Base-by-base conservation (phyloP, 2,329 filamentous ascomycete genomes). In the Talaromyces sp. region DNA sequence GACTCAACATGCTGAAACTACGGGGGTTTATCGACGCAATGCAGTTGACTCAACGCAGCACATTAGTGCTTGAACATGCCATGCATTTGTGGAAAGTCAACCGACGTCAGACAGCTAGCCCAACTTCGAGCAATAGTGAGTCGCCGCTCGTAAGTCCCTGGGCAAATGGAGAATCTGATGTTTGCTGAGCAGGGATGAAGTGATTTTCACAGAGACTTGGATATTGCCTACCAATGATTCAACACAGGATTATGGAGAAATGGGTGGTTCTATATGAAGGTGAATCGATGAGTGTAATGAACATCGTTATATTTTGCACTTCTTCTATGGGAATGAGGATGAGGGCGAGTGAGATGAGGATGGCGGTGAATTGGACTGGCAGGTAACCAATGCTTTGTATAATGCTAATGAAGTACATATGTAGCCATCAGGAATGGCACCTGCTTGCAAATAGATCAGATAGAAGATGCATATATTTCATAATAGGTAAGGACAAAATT, bases 1-100 rank as follows among this genome's bases (percentile, higher is more conserved):
- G 13, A 54, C 59, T 10, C 36, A 59, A 5, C 53, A 57, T 19
- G 61, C 53, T 22, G 61, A 62, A 52, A 56, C 48, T 1, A 60
- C 39, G 1, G 61, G 60, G 35, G 40, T 60, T 33, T 28, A 59
- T 53, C 51, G 25, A n/a, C 37, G 37, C 37, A 53, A 43, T 43
- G 37, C 51, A 35, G 51, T 53, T 35, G 51, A 53, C 21, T 31
- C 37, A 10, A 43, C n/a, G 17, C 25, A 35, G n/a, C 51, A 53
- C 7, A 53, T 1, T 43, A 53, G 17, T 41, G 37, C 36, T 13
- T 53, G 25, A 53, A 53, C 1, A 21, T 41, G 13, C 10, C 3
- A 15, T 21, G 1, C 7, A 3, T 41, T n/a, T n/a, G n/a, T n/a
- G n/a, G n/a, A n/a, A n/a, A n/a, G n/a, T n/a, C n/a, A n/a, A n/a